These are phyloP conservation scores for Theileria orientalis DNA, from an alignment of 169 alveolate genomes.

Conservation along the genomic window DNA sequence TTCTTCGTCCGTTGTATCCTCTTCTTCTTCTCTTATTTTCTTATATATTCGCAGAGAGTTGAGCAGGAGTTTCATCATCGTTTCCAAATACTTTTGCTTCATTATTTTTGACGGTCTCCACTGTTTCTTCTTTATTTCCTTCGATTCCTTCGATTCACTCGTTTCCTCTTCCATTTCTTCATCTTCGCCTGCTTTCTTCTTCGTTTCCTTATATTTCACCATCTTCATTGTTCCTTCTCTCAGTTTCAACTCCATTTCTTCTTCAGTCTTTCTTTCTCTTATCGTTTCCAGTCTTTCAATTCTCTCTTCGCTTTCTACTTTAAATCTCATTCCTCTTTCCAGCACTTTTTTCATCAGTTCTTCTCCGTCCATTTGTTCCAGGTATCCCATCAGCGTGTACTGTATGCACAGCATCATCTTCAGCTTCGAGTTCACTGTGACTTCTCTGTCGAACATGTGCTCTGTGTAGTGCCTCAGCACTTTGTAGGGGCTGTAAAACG, in stretches of 20 bases:
- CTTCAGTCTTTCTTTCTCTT: too few species aligned
- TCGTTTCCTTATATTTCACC: too few species aligned
- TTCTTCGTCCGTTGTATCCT: constrained; percentile 1
- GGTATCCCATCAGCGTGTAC: constrained; percentile 1
- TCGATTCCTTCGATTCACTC: too few species aligned
- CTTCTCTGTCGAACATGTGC: constrained; percentile 31
- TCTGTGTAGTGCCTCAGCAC: constrained; percentile 1
- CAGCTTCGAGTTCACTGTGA: constrained; percentile 1
- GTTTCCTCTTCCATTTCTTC: too few species aligned
- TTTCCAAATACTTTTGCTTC: neutral
- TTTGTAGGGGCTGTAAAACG: constrained; percentile 9
- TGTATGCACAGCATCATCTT: constrained; percentile 47
- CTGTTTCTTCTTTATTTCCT: neutral
- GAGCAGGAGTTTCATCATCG: neutral
- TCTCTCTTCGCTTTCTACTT: too few species aligned
- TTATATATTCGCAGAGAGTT: neutral
- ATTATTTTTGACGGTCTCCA: neutral
- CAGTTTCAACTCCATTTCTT: too few species aligned
- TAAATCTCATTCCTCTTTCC: too few species aligned
- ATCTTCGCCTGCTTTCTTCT: neutral
- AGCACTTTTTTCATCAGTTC: neutral
- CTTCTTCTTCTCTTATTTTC: neutral
- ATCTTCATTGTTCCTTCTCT: too few species aligned
- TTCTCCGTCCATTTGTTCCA: neutral
- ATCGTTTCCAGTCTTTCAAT: too few species aligned